These are phyloP conservation scores for Phytopythium vexans DNA, from an alignment of 352 stramenopile genomes.

Conservation along the genomic window DNA sequence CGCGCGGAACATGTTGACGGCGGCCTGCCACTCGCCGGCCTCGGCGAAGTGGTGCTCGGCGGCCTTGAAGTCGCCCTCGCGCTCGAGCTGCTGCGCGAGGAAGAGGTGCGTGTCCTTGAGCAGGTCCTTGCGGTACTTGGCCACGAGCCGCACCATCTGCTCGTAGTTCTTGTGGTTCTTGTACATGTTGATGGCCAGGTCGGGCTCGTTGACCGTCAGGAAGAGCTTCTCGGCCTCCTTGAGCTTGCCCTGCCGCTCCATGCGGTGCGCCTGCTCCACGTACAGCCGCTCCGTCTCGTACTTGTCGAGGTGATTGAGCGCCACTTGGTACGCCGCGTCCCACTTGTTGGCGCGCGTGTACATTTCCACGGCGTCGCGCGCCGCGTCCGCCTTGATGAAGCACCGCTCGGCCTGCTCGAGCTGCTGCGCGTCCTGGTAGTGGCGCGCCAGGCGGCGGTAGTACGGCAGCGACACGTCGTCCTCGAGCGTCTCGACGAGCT, in stretches of 20 bases:
- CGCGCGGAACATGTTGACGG: constrained; percentile 94
- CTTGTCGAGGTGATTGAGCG: constrained; percentile 90
- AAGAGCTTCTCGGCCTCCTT: constrained; percentile 95
- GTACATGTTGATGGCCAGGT: constrained; percentile 96
- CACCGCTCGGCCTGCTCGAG: constrained; percentile 88
- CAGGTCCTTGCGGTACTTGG: constrained; percentile 91
- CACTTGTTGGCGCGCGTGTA: constrained; percentile 92
- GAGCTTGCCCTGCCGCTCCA: constrained; percentile 88
- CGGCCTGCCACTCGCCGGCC: constrained; percentile 89
- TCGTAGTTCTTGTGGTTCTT: constrained; percentile 96
- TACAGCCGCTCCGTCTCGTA: constrained; percentile 91
- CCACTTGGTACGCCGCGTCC: constrained; percentile 92
- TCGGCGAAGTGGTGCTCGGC: constrained; percentile 93
- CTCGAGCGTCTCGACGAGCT: constrained; percentile 91
- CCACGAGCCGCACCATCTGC: constrained; percentile 93
- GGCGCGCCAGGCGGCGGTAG: constrained; percentile 83
- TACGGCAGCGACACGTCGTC: constrained; percentile 89
- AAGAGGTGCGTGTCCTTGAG: constrained; percentile 94
- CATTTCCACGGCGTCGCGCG: constrained; percentile 92
- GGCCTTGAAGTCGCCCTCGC: constrained; percentile 90
- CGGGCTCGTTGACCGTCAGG: constrained; percentile 89
- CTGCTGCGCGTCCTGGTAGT: constrained; percentile 89
- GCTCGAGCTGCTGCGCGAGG: constrained; percentile 90
- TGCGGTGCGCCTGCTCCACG: constrained; percentile 90
- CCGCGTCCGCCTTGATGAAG: constrained; percentile 90